These are phyloP conservation scores for Rhodocollybia butyracea DNA, from an alignment of 768 basidiomycete genomes.

Conservation along the genomic window DNA sequence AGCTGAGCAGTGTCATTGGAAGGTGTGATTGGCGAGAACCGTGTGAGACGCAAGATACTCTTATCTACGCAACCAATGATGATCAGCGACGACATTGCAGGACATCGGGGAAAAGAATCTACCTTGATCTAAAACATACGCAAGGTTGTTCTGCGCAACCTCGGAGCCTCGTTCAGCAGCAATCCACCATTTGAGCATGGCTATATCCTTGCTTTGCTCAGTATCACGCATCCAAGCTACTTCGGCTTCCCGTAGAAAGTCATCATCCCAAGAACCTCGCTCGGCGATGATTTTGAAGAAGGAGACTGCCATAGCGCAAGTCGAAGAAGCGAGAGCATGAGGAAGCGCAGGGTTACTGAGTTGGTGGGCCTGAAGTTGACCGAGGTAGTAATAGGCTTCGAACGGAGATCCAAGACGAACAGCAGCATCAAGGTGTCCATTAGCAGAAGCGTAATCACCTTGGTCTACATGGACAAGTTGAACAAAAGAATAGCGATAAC, in stretches of 20 bases:
- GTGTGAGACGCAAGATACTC: slow-evolving; percentile 63
- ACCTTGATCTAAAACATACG: slow-evolving; percentile 92
- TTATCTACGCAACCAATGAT: slow-evolving; percentile 44
- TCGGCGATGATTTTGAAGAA: slow-evolving; percentile 94
- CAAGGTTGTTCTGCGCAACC: slow-evolving; percentile 92
- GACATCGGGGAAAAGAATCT: slow-evolving; percentile 14
- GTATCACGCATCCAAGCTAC: slow-evolving; percentile 66
- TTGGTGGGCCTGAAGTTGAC: slow-evolving; percentile 68
- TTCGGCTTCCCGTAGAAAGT: slow-evolving; percentile 80
- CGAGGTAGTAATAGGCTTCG: slow-evolving; percentile 93
- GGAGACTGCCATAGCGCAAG: slow-evolving; percentile 87
- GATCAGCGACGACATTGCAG: neutral
- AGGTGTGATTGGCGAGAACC: slow-evolving; percentile 66
- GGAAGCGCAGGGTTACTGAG: slow-evolving; percentile 43
- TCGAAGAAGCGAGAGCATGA: slow-evolving; percentile 54
- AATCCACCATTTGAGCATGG: slow-evolving; percentile 92
- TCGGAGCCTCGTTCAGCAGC: slow-evolving; percentile 92
- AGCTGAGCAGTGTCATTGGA: slow-evolving; percentile 81
- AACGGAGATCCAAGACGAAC: slow-evolving; percentile 87
- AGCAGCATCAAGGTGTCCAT: slow-evolving; percentile 78
- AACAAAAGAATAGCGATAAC: slow-evolving; percentile 9
- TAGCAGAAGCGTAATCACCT: slow-evolving; percentile 65
- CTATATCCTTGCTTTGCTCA: slow-evolving; percentile 72
- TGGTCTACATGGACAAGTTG: slow-evolving; percentile 43
- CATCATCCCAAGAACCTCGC: slow-evolving; percentile 83